phyloP scores from a whole-genome alignment of 106 monocot species.

The Posidonia australis region DNA sequence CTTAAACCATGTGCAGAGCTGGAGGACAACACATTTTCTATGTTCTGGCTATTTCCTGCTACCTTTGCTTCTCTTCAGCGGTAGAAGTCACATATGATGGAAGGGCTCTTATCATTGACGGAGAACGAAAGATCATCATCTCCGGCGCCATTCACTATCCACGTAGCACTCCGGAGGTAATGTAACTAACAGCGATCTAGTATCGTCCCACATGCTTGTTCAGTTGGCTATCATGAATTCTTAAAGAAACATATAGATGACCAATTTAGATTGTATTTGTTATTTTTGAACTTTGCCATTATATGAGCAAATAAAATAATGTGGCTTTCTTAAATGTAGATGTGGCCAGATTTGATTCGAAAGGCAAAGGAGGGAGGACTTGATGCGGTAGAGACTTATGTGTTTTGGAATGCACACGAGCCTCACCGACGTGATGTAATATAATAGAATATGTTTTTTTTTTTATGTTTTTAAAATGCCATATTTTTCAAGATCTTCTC shows the following conservation, averaged over 20 bases:
- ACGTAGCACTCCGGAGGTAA: conserved; percentile 18
- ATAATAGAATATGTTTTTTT: neutral
- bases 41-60: neutral
- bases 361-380: conserved; percentile 38
- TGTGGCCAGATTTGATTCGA: conserved; percentile 28
- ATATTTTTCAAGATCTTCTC: too few species aligned
- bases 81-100: conserved; percentile 9
- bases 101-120: conserved; percentile 11
- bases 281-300: too few species aligned
- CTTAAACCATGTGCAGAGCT: too few species aligned
- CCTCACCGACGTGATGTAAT: conserved; percentile 17
- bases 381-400: conserved; percentile 31
- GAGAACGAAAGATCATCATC: conserved; percentile 9
- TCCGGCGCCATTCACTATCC: conserved; percentile 23
- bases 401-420: conserved; percentile 39
- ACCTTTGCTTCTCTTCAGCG: conserved; percentile 3
- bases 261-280: too few species aligned
- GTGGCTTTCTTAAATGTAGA: neutral
- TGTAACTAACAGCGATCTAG: neutral
- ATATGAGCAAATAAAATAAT: neutral
- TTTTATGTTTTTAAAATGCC: too few species aligned
- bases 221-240: neutral
- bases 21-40: neutral
- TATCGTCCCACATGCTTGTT: neutral
- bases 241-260: fast-evolving